These are phyloP conservation scores for Astraeus odoratus DNA, from an alignment of 768 basidiomycete species.

Conservation along the genomic window DNA sequence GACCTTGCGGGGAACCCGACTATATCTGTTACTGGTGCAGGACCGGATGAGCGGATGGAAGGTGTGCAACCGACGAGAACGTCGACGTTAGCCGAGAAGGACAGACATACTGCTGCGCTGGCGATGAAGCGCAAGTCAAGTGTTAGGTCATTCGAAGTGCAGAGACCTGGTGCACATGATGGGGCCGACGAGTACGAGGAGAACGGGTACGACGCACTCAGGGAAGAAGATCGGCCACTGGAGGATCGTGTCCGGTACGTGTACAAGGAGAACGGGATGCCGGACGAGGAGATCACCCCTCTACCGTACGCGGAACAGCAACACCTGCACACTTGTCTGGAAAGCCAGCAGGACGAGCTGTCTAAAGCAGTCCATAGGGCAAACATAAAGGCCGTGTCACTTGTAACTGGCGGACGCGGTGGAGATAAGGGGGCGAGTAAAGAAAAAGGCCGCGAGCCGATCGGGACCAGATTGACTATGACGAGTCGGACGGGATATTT, in stretches of 20 bases:
- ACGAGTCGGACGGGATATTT: constrained; percentile 91
- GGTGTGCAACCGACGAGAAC: not conserved
- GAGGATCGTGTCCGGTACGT: constrained; percentile 64
- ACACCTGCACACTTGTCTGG: constrained; percentile 27
- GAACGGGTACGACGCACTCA: constrained; percentile 40
- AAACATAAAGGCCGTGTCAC: constrained; percentile 37
- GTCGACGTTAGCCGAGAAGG: not conserved
- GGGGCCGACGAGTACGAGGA: constrained; percentile 55
- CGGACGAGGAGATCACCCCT: constrained; percentile 9
- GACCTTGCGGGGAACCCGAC: constrained; percentile 37
- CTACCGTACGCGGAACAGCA: constrained; percentile 11
- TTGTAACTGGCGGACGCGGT: constrained; percentile 25
- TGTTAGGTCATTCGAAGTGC: constrained; percentile 16
- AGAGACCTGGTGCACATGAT: constrained; percentile 15
- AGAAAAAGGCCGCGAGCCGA: constrained; percentile 44
- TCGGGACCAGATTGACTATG: constrained; percentile 90
- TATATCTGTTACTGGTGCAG: constrained; percentile 22
- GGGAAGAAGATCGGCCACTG: constrained; percentile 71
- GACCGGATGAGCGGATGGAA: constrained; percentile 4
- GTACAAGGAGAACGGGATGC: constrained; percentile 25
- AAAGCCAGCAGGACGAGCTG: constrained; percentile 46
- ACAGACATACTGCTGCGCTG: constrained; percentile 11
- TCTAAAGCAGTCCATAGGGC: constrained; percentile 47
- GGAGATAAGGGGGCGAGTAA: constrained; percentile 14
- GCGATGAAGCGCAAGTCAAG: constrained; percentile 25